Percentiles rank a stretch among this genome's conserved stretches.
phyloP scores from a whole-genome alignment of 352 stramenopile genomes.

The Phytophthora quininea region DNA sequence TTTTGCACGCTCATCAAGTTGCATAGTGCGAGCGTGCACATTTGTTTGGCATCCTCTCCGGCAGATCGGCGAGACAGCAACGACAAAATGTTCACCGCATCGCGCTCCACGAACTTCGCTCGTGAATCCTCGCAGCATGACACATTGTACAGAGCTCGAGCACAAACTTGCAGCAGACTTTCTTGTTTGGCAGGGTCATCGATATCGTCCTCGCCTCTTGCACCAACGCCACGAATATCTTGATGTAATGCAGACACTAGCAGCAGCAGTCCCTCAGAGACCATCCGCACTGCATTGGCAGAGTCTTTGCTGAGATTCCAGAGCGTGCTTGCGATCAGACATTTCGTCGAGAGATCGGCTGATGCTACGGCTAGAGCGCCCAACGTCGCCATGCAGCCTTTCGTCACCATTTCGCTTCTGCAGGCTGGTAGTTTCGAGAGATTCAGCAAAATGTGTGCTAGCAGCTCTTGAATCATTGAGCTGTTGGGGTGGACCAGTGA shows the following conservation, averaged over 20 bases:
- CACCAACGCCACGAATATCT: slow-evolving; percentile 21
- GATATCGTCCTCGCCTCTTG: background rate
- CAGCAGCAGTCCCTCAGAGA: slow-evolving; percentile 72
- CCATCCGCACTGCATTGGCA: slow-evolving; percentile 69
- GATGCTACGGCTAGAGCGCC: slow-evolving; percentile 49
- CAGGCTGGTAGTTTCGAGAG: slow-evolving; percentile 64
- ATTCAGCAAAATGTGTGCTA: slow-evolving; percentile 80
- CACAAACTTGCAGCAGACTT: slow-evolving; percentile 50
- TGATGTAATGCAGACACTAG: slow-evolving; percentile 64
- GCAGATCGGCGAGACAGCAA: slow-evolving; percentile 43
- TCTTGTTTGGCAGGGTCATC: slow-evolving; percentile 18
- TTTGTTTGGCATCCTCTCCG: slow-evolving; percentile 61
- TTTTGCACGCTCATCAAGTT: slow-evolving; percentile 82
- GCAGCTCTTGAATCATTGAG: slow-evolving; percentile 56
- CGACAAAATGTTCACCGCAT: slow-evolving; percentile 63
- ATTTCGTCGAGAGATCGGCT: slow-evolving; percentile 42
- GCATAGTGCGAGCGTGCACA: slow-evolving; percentile 80
- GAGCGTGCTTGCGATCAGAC: slow-evolving; percentile 59
- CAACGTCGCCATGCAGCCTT: slow-evolving; percentile 67
- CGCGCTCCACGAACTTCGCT: slow-evolving; percentile 70
- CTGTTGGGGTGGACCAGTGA: slow-evolving; percentile 60
- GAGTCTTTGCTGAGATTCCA: slow-evolving; percentile 80
- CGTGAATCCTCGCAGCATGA: slow-evolving; percentile 72
- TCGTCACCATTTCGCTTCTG: slow-evolving; percentile 71
- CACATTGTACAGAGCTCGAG: slow-evolving; percentile 71